Percentiles rank a stretch among this genome's conserved stretches.
Conservation (phyloP, 176 grass and related monocot species). For the Aegilops bicornis region DNA sequence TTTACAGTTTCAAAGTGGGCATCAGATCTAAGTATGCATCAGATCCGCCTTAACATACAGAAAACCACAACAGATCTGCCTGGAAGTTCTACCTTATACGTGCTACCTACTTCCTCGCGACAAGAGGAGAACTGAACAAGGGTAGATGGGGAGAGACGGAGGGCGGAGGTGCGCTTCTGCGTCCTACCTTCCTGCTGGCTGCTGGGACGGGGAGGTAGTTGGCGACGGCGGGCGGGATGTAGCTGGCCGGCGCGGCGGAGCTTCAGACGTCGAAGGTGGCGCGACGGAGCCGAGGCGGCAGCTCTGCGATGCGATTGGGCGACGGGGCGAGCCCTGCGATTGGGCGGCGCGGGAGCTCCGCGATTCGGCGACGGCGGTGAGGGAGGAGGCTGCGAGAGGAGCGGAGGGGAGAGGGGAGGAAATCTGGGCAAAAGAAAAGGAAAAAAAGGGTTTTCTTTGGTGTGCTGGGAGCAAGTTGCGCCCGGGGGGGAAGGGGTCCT, state of each 20-base stretch:
- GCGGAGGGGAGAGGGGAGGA: not conserved
- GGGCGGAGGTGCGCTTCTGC: not conserved
- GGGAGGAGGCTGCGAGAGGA: not conserved
- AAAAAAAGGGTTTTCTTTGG: conserved; percentile 13
- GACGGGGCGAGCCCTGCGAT: not conserved
- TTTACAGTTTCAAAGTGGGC: not conserved
- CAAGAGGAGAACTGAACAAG: not conserved
- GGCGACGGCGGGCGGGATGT: not conserved
- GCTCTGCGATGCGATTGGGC: not conserved
- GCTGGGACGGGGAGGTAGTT: not conserved
- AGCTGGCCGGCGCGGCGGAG: not conserved
- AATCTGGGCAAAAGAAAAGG: conserved; percentile 39
- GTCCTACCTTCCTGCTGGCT: conserved; percentile 4
- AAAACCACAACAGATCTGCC: conserved; percentile 7
- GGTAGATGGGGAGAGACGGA: not conserved
- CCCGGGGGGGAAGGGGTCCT: not conserved
- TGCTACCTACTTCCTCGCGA: not conserved
- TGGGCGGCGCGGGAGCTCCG: not conserved
- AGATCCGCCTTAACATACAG: not conserved
- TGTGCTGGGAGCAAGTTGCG: conserved; percentile 21
- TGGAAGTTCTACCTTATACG: not conserved
- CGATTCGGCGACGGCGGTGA: conserved; percentile 40
- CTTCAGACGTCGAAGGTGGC: not conserved
- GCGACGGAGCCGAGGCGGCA: not conserved
- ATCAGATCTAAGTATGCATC: not conserved